Conservation (phyloP, 495 filamentous ascomycete species). For the Friedmanniomyces endolithicus region DNA sequence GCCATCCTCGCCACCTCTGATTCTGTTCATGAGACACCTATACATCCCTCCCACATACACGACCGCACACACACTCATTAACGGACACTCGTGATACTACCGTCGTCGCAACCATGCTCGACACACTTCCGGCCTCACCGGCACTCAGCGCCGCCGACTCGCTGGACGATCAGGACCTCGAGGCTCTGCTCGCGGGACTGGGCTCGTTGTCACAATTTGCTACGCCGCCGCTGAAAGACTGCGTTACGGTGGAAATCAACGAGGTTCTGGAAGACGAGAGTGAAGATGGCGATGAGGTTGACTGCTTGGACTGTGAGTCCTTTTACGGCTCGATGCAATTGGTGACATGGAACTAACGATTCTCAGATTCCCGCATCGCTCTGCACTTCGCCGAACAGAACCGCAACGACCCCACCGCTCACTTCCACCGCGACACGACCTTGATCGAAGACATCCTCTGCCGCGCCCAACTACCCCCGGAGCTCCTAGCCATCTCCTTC, state of each 20-base stretch:
- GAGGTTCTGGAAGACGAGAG: not conserved
- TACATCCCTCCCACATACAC: not conserved
- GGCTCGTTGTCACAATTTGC: constrained; percentile 1
- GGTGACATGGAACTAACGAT: not conserved
- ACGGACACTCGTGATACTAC: not conserved
- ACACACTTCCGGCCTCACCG: constrained; percentile 5
- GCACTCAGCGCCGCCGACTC: constrained; percentile 7
- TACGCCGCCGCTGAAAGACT: constrained; percentile 1
- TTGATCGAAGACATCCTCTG: not conserved
- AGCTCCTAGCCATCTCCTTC: not conserved
- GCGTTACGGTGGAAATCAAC: not conserved
- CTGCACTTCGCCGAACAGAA: not conserved
- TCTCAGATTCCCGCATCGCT: not conserved
- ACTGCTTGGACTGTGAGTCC: not conserved
- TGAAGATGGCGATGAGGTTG: not conserved
- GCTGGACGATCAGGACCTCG: constrained; percentile 11
- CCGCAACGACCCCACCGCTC: not conserved
- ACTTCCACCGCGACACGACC: not conserved
- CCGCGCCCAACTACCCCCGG: not conserved
- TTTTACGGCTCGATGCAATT: too few relatives aligned
- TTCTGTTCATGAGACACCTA: too few relatives aligned
- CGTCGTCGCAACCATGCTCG: not conserved
- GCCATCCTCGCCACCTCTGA: too few relatives aligned
- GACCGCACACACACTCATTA: not conserved
- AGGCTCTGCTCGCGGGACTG: constrained; percentile 7